Evolutionary conservation across 495 filamentous ascomycete species (phyloP), one percentile per base, ranked within the genome.

Genomic region (Hypoxylon trugodes): DNA sequence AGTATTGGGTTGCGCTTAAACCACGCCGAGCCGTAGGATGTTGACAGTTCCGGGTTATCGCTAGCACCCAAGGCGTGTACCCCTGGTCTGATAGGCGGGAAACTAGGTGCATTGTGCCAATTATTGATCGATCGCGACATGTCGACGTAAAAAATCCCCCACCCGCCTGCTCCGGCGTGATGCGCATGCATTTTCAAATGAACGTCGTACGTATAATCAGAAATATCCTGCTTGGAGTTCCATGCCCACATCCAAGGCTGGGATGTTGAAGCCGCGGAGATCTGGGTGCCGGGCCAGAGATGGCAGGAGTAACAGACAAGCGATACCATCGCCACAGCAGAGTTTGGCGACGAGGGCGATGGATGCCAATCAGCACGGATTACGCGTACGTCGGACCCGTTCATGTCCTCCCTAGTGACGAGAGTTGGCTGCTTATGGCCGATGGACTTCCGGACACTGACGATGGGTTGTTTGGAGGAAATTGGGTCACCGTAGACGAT

Each of bases 161-260:
- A 52, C 28, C 48, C 48, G 30, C 48, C 48, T 15, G 10, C 22
- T 2, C 48, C 35, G 0, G 22, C 19, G 7, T 52, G 48, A 40
- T 38, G 48, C n/a, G 48, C 33, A 12, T 52, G 48, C 48, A 38
- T 40, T 10, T 52, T 18, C 6, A 52, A 7, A 10, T 38, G 48
- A 9, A 35, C 21, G n/a, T 52, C 33, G 10, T 38, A 18, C 2
- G 33, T 13, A 22, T 38, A 52, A 16, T 7, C 48, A 1, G 28
- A 25, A 10, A 52, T 26, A 26, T 52, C 33, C n/a, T 52, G 48
- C 21, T 52, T 40, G 33, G 35, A 26, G 6, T 52, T 52, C 48
- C 48, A 52, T 9, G 48, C 48, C 48, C 48, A 52, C 33, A 52
- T 28, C 33, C 33, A 52, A 12, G 48, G 48, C 48, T 52, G 48